These are phyloP conservation scores for Venturia aucupariae DNA, from an alignment of 2,329 filamentous ascomycete species.

Conservation along the genomic window DNA sequence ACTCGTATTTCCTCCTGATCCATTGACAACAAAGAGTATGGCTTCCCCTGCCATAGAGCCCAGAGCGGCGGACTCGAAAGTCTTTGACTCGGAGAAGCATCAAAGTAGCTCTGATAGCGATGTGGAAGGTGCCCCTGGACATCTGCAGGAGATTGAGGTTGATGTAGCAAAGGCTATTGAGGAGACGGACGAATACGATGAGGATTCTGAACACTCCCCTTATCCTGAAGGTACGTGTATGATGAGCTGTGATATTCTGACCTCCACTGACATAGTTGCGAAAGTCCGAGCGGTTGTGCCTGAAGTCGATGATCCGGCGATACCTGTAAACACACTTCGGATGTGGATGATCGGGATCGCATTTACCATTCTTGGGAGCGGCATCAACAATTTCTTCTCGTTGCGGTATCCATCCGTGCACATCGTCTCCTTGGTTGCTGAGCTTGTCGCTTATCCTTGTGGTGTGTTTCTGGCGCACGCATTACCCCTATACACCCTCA, in stretches of 20 bases:
- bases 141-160: neutral
- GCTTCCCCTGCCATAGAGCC: neutral
- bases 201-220: neutral
- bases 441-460: slow-evolving; percentile 57
- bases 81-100: neutral
- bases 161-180: neutral
- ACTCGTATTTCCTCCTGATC: neutral
- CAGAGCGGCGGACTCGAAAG: neutral
- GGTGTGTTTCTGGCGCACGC: slow-evolving; percentile 52
- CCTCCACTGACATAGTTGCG: neutral
- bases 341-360: slow-evolving; percentile 8
- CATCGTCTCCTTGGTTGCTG: neutral
- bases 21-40: neutral
- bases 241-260: neutral
- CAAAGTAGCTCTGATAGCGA: neutral
- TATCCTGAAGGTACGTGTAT: neutral
- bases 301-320: slow-evolving; percentile 2
- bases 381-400: slow-evolving; percentile 52
- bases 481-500: slow-evolving; percentile 51
- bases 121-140: neutral
- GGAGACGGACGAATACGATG: neutral
- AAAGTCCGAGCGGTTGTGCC: neutral
- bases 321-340: slow-evolving; percentile 15
- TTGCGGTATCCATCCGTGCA: slow-evolving; percentile 46
- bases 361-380: slow-evolving; percentile 20